These are phyloP conservation scores for Cladosporium oxysporum DNA, from an alignment of 2,329 filamentous ascomycete genomes.

Conservation along the genomic window DNA sequence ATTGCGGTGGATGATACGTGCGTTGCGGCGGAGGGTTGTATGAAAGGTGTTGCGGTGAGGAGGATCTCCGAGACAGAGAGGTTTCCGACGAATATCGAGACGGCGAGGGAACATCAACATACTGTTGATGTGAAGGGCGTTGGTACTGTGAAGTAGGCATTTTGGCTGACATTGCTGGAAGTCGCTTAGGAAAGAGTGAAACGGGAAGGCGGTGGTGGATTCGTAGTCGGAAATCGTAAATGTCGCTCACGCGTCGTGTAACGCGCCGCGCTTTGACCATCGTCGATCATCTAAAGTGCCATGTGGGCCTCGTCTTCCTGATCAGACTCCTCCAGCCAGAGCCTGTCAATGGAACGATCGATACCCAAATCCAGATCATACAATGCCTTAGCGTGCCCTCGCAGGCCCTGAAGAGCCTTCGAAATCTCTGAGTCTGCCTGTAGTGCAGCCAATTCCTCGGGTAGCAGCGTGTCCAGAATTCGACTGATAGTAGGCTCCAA, in stretches of 20 bases:
- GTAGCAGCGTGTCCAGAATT: neutral
- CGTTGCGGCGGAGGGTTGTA: neutral
- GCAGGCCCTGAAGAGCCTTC: neutral
- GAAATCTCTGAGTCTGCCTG: neutral
- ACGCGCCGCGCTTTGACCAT: neutral
- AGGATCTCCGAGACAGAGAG: too few species aligned
- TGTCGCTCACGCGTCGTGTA: neutral
- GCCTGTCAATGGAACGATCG: neutral
- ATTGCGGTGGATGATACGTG: neutral
- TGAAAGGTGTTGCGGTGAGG: neutral
- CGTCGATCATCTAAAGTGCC: neutral
- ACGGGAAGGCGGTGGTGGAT: neutral
- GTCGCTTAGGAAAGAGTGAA: neutral
- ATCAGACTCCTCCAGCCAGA: constrained; percentile 4
- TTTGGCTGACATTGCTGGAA: neutral
- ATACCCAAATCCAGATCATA: neutral
- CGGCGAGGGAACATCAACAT: neutral
- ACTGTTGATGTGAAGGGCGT: neutral
- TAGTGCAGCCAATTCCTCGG: neutral
- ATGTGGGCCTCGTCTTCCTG: neutral
- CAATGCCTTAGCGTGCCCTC: neutral
- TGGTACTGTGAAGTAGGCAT: neutral
- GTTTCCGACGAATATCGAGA: neutral
- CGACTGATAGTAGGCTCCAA: neutral
- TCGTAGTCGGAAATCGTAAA: neutral